Percentiles rank a stretch among this genome's conserved stretches.
Evolutionary conservation across 2,329 filamentous ascomycete species (phyloP).

Genomic region (Pseudocercospora vitis): DNA sequence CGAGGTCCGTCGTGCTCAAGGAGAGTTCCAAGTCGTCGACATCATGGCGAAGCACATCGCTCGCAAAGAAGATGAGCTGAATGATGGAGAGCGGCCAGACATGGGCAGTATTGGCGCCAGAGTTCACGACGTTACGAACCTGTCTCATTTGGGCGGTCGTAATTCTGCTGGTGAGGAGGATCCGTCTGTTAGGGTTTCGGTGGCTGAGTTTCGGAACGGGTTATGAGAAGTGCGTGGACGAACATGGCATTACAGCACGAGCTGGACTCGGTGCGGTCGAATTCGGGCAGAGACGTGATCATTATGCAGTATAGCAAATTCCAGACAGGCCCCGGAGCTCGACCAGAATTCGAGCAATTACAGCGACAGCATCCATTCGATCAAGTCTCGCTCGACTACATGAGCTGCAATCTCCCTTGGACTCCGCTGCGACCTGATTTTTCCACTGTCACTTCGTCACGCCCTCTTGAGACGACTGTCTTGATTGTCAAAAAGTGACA

Average conservation of each 20-base stretch:
- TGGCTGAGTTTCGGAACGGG: neutral
- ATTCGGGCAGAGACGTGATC: neutral
- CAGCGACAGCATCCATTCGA: no score
- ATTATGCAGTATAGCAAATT: neutral
- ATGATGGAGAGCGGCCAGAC: conserved; percentile 13
- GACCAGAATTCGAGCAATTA: neutral
- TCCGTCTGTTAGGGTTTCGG: neutral
- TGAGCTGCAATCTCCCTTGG: no score
- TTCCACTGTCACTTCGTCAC: no score
- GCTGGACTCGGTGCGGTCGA: conserved; percentile 1
- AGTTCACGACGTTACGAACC: conserved; percentile 3
- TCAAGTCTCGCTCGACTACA: no score
- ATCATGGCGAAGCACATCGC: conserved; percentile 17
- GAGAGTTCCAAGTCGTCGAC: conserved; percentile 6
- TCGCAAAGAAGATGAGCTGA: conserved; percentile 10
- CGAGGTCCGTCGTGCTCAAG: conserved; percentile 7
- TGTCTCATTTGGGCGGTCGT: neutral
- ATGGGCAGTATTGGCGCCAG: conserved; percentile 10
- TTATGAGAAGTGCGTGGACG: neutral
- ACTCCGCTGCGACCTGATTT: no score
- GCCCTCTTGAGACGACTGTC: no score
- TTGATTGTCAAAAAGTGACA: no score
- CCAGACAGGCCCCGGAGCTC: neutral
- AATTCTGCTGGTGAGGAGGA: neutral
- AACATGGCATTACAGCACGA: neutral